Evolutionary conservation across 805 yeast genomes (phyloP).

Genomic region (Komagataella mondaviorum): DNA sequence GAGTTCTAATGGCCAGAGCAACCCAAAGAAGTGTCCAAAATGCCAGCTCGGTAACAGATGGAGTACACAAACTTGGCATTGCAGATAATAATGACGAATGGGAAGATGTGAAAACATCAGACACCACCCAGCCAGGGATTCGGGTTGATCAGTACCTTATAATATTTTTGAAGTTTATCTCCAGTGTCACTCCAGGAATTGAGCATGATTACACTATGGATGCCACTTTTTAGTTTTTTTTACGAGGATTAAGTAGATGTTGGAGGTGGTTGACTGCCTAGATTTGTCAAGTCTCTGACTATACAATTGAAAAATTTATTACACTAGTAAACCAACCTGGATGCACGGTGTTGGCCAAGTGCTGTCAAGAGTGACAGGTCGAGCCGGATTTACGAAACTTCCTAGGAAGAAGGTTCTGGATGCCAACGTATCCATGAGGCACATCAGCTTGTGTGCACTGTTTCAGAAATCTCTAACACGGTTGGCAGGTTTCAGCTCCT

Average conservation of each 20-base stretch:
- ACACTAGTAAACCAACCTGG: neutral
- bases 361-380: too few species aligned
- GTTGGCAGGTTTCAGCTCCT: too few species aligned
- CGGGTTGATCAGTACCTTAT: constrained; percentile 87
- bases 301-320: neutral
- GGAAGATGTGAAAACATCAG: constrained; percentile 8
- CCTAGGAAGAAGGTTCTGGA: too few species aligned
- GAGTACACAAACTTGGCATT: constrained; percentile 33
- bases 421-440: too few species aligned
- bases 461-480: neutral
- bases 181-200: constrained; percentile 95
- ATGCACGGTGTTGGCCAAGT: too few species aligned
- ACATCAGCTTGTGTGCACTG: neutral
- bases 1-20: constrained; percentile 67
- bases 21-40: constrained; percentile 22
- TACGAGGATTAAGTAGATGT: constrained; percentile 10
- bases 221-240: constrained; percentile 31
- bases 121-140: constrained; percentile 26
- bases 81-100: constrained; percentile 19
- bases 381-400: too few species aligned
- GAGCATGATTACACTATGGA: constrained; percentile 99
- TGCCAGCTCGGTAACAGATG: constrained; percentile 18
- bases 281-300: neutral
- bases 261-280: constrained; percentile 1
- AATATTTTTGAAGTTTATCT: constrained; percentile 83